Conservation (phyloP, 225 moss, liverwort and hornwort species). For the Bryoerythrophyllum caledonicum region DNA sequence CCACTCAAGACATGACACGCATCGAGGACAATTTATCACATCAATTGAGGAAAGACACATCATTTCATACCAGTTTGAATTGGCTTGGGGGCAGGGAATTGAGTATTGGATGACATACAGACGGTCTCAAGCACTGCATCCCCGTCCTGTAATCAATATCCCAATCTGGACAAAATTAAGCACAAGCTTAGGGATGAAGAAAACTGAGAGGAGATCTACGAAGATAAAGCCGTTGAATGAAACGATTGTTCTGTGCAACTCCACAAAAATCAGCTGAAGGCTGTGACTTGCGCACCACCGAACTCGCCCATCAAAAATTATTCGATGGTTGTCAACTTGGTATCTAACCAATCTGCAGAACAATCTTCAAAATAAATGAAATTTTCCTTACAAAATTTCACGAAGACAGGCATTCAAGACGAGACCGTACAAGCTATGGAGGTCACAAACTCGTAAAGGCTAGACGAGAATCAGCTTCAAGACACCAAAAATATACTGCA, state of each 20-base stretch:
- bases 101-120: not conserved
- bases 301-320: slow-evolving; percentile 31
- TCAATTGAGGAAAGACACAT: not conserved
- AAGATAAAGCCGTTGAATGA: slow-evolving; percentile 1
- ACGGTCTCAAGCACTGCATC: slow-evolving; percentile 12
- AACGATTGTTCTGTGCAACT: slow-evolving; percentile 27
- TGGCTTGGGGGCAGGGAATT: not conserved
- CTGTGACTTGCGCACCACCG: slow-evolving; percentile 38
- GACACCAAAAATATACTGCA: slow-evolving; percentile 25
- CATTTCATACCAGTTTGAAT: not conserved
- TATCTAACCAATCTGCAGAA: slow-evolving; percentile 19
- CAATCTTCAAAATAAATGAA: slow-evolving; percentile 4
- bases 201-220: not conserved
- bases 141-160: slow-evolving; percentile 19
- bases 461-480: not conserved
- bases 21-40: not conserved
- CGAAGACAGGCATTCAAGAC: not conserved
- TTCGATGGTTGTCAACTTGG: slow-evolving; percentile 36
- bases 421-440: not conserved
- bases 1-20: not conserved
- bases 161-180: slow-evolving; percentile 26
- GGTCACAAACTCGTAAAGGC: not conserved
- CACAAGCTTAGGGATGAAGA: slow-evolving; percentile 27
- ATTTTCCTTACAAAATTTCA: slow-evolving; percentile 1
- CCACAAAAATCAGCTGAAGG: slow-evolving; percentile 35